These are phyloP conservation scores for Juncus inflexus DNA, from an alignment of 176 grass and related monocot species.

Conservation along the genomic window DNA sequence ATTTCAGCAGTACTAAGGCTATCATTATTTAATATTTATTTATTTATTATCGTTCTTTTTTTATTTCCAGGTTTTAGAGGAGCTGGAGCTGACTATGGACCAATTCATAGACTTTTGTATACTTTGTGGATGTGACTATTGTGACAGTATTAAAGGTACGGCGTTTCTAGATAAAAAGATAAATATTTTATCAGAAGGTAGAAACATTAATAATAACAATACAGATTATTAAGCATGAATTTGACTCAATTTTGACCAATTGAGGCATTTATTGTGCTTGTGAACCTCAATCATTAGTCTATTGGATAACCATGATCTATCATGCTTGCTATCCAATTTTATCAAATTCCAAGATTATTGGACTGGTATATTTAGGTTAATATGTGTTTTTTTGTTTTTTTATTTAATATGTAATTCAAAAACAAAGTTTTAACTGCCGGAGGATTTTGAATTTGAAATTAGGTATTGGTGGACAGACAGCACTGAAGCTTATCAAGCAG, in stretches of 20 bases:
- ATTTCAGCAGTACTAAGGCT: background rate
- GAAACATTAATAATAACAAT: too few species aligned
- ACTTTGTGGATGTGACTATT: constrained; percentile 56
- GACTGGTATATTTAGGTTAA: too few species aligned
- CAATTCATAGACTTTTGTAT: constrained; percentile 60
- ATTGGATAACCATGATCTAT: too few species aligned
- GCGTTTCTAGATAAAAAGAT: background rate
- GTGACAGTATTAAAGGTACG: constrained; percentile 54
- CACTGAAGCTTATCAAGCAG: constrained; percentile 87
- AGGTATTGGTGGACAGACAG: constrained; percentile 87
- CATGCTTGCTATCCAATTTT: too few species aligned
- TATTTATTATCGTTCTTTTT: background rate
- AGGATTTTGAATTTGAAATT: constrained; percentile 19
- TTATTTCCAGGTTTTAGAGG: constrained; percentile 42
- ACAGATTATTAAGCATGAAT: too few species aligned
- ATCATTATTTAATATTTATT: background rate
- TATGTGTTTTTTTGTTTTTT: too few species aligned
- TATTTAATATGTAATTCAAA: too few species aligned
- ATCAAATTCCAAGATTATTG: too few species aligned
- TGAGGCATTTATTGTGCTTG: too few species aligned
- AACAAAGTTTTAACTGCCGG: background rate
- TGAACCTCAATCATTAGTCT: too few species aligned
- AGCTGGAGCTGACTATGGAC: constrained; percentile 49
- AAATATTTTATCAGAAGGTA: background rate
- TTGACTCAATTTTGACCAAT: too few species aligned